phyloP scores from a whole-genome alignment of 805 yeast species.

The Saccharomycopsis oosterbeekiorum region DNA sequence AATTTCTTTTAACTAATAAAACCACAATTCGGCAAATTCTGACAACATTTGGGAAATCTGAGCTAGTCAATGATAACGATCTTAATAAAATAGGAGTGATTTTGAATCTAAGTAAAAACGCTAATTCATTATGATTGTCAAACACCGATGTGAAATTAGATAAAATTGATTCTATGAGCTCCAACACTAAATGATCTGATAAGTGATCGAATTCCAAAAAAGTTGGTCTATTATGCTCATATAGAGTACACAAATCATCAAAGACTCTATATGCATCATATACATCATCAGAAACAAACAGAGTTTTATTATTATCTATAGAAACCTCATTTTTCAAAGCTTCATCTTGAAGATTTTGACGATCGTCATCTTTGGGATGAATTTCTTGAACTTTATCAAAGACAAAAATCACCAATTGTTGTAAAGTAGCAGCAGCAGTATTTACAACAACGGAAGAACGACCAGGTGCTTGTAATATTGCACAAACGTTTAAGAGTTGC shows the following conservation, averaged over 20 bases:
- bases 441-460: slow-evolving; percentile 71
- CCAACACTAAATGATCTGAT: slow-evolving; percentile 64
- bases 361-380: slow-evolving; percentile 30
- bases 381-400: slow-evolving; percentile 48
- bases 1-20: slow-evolving; percentile 51
- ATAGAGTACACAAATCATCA: slow-evolving; percentile 59
- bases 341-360: slow-evolving; percentile 19
- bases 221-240: slow-evolving; percentile 46
- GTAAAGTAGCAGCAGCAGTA: slow-evolving; percentile 89
- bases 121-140: slow-evolving; percentile 50
- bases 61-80: slow-evolving; percentile 43
- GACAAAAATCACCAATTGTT: slow-evolving; percentile 68
- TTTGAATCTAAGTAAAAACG: slow-evolving; percentile 52
- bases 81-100: slow-evolving; percentile 71
- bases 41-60: slow-evolving; percentile 59
- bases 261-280: slow-evolving; percentile 65
- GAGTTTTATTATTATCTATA: slow-evolving; percentile 35
- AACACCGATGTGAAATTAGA: slow-evolving; percentile 53
- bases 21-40: slow-evolving; percentile 67
- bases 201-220: slow-evolving; percentile 44
- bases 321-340: slow-evolving; percentile 29
- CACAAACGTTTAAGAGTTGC: slow-evolving; percentile 56
- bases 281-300: slow-evolving; percentile 41
- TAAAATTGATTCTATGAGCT: slow-evolving; percentile 70
- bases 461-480: slow-evolving; percentile 57